A percentile compares a stretch with the other conserved stretches of the same genome.
These are phyloP conservation scores for Apiospora arundinis DNA, from an alignment of 2,329 filamentous ascomycete species.

Conservation along the genomic window DNA sequence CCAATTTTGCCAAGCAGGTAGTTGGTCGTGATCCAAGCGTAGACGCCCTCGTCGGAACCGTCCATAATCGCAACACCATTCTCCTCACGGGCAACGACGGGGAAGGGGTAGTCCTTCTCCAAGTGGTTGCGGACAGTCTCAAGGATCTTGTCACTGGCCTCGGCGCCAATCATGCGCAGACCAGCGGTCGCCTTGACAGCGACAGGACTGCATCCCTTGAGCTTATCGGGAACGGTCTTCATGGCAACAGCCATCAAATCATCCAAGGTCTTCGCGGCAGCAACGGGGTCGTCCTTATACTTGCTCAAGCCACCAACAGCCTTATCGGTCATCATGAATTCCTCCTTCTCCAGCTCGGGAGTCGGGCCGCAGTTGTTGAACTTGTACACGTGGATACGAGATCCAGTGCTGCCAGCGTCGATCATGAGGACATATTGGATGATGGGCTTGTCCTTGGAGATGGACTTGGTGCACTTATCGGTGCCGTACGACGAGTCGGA, in stretches of 20 bases:
- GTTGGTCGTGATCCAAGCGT: conserved; percentile 99
- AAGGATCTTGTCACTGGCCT: conserved; percentile 84
- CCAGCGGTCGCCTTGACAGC: conserved; percentile 99
- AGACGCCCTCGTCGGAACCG: conserved; percentile 94
- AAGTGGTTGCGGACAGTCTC: conserved; percentile 82
- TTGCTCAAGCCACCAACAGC: conserved; percentile 84
- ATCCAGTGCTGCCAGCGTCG: conserved; percentile 96
- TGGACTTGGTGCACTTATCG: conserved; percentile 80
- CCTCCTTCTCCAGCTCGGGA: conserved; percentile 91
- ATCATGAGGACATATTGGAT: conserved; percentile 99
- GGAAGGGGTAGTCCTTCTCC: conserved; percentile 92
- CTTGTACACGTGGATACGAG: conserved; percentile 96
- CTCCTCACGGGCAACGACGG: conserved; percentile 84
- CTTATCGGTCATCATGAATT: conserved; percentile 93
- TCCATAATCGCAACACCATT: conserved; percentile 97
- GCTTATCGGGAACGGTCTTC: conserved; percentile 81
- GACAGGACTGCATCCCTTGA: conserved; percentile 90
- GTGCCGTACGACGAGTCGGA: conserved; percentile 70
- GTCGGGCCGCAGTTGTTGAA: conserved; percentile 98
- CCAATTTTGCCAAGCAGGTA: conserved; percentile 98
- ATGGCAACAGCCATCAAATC: conserved; percentile 86
- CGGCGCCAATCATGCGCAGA: conserved; percentile 81
- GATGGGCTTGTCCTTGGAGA: conserved; percentile 87
- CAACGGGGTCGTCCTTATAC: conserved; percentile 84
- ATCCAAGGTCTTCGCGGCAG: conserved; percentile 88